phyloP scores from a whole-genome alignment of 257 asterid species.

The Capsicum rhomboideum region DNA sequence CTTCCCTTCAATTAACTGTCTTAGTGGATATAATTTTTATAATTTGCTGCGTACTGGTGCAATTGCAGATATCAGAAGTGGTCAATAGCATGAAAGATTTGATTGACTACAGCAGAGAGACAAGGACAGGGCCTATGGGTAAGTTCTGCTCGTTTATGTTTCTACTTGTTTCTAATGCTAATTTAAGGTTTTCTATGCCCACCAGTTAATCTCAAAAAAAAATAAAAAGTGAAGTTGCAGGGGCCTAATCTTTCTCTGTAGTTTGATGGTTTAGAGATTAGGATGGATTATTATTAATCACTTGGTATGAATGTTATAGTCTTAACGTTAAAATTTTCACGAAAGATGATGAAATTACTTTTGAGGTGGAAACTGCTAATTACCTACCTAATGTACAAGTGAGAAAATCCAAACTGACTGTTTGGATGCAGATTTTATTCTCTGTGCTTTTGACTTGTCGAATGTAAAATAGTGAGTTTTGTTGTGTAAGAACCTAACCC shows the following conservation, averaged over 20 bases:
- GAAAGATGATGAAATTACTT: neutral
- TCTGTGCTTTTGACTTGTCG: neutral
- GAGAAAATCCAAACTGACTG: neutral
- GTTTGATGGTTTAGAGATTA: neutral
- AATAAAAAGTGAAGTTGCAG: neutral
- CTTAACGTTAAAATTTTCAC: neutral
- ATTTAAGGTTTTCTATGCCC: neutral
- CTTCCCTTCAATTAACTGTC: neutral
- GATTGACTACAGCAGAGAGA: constrained; percentile 86
- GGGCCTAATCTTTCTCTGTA: neutral
- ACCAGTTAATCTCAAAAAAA: neutral
- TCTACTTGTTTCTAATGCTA: neutral
- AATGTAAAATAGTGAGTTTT: neutral
- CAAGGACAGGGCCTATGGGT: constrained; percentile 97
- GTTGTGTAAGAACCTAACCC: neutral
- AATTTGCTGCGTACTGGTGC: neutral
- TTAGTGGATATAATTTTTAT: neutral
- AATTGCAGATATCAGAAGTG: constrained; percentile 94
- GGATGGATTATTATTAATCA: neutral
- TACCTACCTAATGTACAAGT: neutral
- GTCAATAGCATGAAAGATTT: constrained; percentile 99
- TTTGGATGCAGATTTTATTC: neutral
- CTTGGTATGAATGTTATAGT: neutral
- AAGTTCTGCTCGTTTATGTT: constrained; percentile 25
- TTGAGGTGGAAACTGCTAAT: neutral